A percentile compares a stretch with the other conserved stretches of the same genome.
Evolutionary conservation across 345 rosid species (phyloP).

Genomic region (Linum trigynum): DNA sequence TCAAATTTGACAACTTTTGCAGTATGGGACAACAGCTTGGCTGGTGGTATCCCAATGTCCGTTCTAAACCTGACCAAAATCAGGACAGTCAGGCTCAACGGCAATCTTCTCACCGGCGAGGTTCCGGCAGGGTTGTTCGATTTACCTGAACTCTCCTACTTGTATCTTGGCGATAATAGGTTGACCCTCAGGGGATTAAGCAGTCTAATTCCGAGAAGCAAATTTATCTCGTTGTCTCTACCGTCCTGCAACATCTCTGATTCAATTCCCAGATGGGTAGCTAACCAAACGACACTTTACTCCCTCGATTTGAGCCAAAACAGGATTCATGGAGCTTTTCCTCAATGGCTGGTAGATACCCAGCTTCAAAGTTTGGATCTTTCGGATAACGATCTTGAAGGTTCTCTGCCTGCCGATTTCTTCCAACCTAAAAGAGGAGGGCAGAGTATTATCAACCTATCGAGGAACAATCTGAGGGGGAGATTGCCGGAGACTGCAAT

Average conservation of each 20-base stretch:
- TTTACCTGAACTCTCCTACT: slow-evolving; percentile 10
- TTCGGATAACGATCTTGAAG: not conserved
- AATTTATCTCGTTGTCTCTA: not conserved
- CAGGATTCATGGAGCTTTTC: not conserved
- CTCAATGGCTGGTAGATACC: not conserved
- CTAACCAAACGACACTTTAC: not conserved
- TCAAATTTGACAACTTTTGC: slow-evolving; percentile 17
- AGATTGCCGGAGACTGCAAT: not conserved
- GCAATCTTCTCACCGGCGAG: slow-evolving; percentile 18
- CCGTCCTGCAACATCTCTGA: too few relatives aligned
- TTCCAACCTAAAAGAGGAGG: not conserved
- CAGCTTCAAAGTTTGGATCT: not conserved
- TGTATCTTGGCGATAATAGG: slow-evolving; percentile 14
- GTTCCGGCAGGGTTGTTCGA: slow-evolving; percentile 19
- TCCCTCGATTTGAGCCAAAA: not conserved
- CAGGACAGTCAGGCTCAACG: slow-evolving; percentile 6
- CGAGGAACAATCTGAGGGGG: not conserved
- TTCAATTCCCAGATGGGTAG: not conserved
- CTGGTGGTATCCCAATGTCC: slow-evolving; percentile 18
- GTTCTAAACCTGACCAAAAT: slow-evolving; percentile 9
- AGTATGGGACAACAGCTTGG: slow-evolving; percentile 2
- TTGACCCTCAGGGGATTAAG: slow-evolving; percentile 8
- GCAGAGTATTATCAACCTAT: not conserved
- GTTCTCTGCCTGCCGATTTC: not conserved
- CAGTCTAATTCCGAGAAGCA: slow-evolving; percentile 7